Evolutionary conservation across 1,284 basidiomycete genomes (phyloP), one percentile per base, ranked within the genome.

Genomic region (Megacollybia platyphylla): DNA sequence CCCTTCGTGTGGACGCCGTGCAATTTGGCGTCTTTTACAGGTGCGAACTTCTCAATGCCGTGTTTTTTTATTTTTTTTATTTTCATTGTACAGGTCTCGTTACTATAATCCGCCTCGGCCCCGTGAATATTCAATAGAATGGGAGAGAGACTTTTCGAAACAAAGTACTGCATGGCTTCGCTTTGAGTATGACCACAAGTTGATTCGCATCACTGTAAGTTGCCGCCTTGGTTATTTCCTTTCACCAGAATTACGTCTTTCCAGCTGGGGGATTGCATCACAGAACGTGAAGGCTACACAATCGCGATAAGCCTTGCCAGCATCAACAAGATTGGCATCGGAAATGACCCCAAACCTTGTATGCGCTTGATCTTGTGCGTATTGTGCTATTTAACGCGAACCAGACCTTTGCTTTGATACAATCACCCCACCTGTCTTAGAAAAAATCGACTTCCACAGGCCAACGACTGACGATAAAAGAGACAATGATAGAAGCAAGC

Each of bases 321-420:
- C 49, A 74, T 85, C 39, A 66, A 67, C 35, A 74, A 68, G 49
- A 63, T 84, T 39, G 78, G 68, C 2, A 61, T 72, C 32, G 78
- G 78, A 2, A 60, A 67, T 40, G 76, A 82, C 45, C 59, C 58
- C 36, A 58, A 60, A 31, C 66, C 68, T 31, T 70, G 68, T 68
- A 46, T 42, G 63, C 54, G 40, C 24, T 10, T 32, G 34, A 32
- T 26, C 36, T 4, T 8, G 26, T 20, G 30, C 10, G 7, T 63
- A 58, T 32, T 67, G 62, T 46, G 62, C 53, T 18, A 47, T 17
- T 50, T 41, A 38, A 28, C 37, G 13, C 24, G 9, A n/a, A 5
- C 44, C 24, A 81, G 79, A 74, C 54, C 59, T 81, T n/a, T 75
- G 76, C 48, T 78, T 83, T 45, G 76, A 81, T 46, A 62, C 76